phyloP scores from a whole-genome alignment of 805 yeast genomes.

The Millerozyma acaciae region DNA sequence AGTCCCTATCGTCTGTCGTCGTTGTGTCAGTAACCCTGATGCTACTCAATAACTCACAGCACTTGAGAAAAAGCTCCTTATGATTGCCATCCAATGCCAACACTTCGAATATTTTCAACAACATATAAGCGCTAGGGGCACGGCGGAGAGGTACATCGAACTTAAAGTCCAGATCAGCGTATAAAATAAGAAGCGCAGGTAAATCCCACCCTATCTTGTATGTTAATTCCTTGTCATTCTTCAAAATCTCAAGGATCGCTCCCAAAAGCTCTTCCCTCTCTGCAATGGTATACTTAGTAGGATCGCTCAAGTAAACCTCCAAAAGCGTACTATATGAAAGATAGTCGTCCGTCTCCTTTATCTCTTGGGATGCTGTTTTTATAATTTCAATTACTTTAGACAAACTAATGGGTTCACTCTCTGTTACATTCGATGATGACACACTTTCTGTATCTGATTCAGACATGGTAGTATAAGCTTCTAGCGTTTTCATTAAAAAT shows the following conservation, averaged over 20 bases:
- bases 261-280: constrained; percentile 51
- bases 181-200: constrained; percentile 63
- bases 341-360: constrained; percentile 52
- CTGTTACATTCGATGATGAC: constrained; percentile 14
- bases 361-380: constrained; percentile 30
- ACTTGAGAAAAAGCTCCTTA: constrained; percentile 69
- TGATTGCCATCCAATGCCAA: constrained; percentile 72
- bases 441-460: constrained; percentile 15
- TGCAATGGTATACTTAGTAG: constrained; percentile 39
- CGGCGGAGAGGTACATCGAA: constrained; percentile 25
- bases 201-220: constrained; percentile 87
- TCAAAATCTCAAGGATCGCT: constrained; percentile 41
- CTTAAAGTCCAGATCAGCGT: constrained; percentile 38
- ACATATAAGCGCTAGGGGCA: constrained; percentile 35
- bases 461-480: constrained; percentile 15
- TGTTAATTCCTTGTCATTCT: constrained; percentile 44
- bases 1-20: constrained; percentile 7
- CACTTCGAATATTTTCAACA: constrained; percentile 53
- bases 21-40: constrained; percentile 23
- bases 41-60: constrained; percentile 57
- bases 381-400: constrained; percentile 25
- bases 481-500: too few relatives aligned
- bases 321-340: constrained; percentile 69
- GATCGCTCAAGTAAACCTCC: constrained; percentile 55
- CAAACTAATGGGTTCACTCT: constrained; percentile 21